Conservation (phyloP, 2,329 filamentous ascomycete species). For the Fonsecaea pugnacius region DNA sequence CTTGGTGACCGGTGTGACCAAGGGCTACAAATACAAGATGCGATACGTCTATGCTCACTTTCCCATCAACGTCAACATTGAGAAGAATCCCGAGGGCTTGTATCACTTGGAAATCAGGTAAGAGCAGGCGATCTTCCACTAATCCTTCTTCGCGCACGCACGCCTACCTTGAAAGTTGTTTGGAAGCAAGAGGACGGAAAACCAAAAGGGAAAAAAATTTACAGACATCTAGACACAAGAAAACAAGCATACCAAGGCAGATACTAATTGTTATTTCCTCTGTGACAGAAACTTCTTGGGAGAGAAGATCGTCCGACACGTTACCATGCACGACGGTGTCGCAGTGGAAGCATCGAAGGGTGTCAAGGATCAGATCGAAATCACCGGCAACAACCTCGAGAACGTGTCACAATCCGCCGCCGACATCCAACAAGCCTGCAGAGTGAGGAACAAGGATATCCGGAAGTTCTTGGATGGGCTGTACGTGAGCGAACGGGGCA, state of each 20-base stretch:
- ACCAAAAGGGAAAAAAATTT: background rate
- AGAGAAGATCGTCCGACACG: slow-evolving; percentile 97
- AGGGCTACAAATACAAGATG: slow-evolving; percentile 99
- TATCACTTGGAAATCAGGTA: slow-evolving; percentile 97
- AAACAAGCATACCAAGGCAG: background rate
- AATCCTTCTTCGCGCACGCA: background rate
- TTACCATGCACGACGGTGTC: slow-evolving; percentile 87
- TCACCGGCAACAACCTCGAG: slow-evolving; percentile 94
- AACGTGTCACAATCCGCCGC: slow-evolving; percentile 96
- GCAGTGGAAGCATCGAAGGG: slow-evolving; percentile 85
- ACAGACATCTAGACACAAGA: background rate
- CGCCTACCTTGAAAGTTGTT: background rate
- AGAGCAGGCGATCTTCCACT: slow-evolving; percentile 44
- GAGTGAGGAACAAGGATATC: slow-evolving; percentile 99
- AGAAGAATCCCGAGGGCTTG: slow-evolving; percentile 88
- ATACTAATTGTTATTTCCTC: slow-evolving; percentile 19
- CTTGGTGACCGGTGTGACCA: slow-evolving; percentile 96
- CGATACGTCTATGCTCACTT: slow-evolving; percentile 99
- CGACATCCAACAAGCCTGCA: slow-evolving; percentile 99
- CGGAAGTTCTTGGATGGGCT: slow-evolving; percentile 99
- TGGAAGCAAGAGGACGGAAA: slow-evolving; percentile 31
- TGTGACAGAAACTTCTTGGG: slow-evolving; percentile 87
- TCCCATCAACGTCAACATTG: slow-evolving; percentile 99
- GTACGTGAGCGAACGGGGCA: slow-evolving; percentile 98
- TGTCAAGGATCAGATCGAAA: slow-evolving; percentile 96